These are phyloP conservation scores for Aspergillus phoenicis DNA, from an alignment of 2,329 filamentous ascomycete species.

Conservation along the genomic window DNA sequence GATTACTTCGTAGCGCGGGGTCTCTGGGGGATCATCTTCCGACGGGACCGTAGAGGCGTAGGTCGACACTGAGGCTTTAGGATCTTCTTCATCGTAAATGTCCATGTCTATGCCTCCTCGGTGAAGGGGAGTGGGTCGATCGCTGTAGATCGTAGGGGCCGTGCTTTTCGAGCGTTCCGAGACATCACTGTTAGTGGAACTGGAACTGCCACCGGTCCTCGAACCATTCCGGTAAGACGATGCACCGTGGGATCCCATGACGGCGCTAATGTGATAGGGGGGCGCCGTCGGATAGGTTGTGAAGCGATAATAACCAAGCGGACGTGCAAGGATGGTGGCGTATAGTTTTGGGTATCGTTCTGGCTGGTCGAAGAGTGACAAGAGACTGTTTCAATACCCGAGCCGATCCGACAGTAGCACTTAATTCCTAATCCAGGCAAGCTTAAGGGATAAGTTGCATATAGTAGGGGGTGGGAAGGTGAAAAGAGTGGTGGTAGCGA, in stretches of 20 bases:
- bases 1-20: conserved; percentile 55
- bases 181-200: conserved; percentile 40
- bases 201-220: conserved; percentile 36
- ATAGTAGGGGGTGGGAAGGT: conserved; percentile 8
- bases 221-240: conserved; percentile 28
- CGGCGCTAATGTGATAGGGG: conserved; percentile 15
- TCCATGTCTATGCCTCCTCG: conserved; percentile 20
- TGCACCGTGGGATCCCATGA: conserved; percentile 34
- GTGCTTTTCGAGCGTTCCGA: conserved; percentile 46
- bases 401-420: conserved; percentile 1
- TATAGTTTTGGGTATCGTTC: conserved; percentile 4
- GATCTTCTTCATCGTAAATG: conserved; percentile 27
- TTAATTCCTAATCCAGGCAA: conserved; percentile 5
- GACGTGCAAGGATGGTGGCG: conserved; percentile 4
- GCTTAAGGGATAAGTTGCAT: conserved; percentile 4
- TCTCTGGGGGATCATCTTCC: conserved; percentile 56
- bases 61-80: conserved; percentile 70
- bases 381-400: conserved; percentile 5
- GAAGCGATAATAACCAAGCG: conserved; percentile 1
- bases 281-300: not conserved
- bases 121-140: conserved; percentile 31
- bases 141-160: conserved; percentile 42
- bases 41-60: conserved; percentile 74
- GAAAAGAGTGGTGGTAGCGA: conserved; percentile 11
- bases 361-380: not conserved